Evolutionary conservation across 2,329 filamentous ascomycete species (phyloP).

Genomic region (Monilinia fructigena): DNA sequence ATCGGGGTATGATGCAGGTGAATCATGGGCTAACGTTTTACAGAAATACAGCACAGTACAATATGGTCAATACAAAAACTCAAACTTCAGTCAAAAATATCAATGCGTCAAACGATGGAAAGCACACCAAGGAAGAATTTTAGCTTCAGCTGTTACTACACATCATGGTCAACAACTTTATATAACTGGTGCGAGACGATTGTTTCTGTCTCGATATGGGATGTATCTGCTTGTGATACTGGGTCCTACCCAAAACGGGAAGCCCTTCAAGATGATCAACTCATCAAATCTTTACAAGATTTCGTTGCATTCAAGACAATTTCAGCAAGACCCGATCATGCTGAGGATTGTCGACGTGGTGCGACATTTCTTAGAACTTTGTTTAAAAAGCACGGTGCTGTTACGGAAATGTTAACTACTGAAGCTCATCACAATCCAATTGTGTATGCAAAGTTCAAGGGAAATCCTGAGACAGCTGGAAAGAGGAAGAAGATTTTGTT

Average conservation of each 20-base stretch:
- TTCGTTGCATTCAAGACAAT: slow-evolving; percentile 92
- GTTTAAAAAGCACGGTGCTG: slow-evolving; percentile 87
- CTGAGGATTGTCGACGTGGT: slow-evolving; percentile 87
- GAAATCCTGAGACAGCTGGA: slow-evolving; percentile 63
- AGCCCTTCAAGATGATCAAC: slow-evolving; percentile 49
- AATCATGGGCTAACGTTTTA: background rate
- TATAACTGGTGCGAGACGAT: slow-evolving; percentile 92
- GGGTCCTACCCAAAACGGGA: slow-evolving; percentile 31
- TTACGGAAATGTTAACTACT: slow-evolving; percentile 86
- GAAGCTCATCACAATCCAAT: slow-evolving; percentile 79
- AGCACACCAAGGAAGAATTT: slow-evolving; percentile 82
- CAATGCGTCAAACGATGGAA: slow-evolving; percentile 75
- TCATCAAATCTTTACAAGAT: slow-evolving; percentile 72
- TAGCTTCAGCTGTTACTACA: slow-evolving; percentile 75
- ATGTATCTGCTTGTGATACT: slow-evolving; percentile 52
- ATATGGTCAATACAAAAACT: slow-evolving; percentile 55
- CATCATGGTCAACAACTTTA: slow-evolving; percentile 76
- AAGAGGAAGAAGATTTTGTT: slow-evolving; percentile 85
- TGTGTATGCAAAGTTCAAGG: slow-evolving; percentile 86
- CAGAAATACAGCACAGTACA: slow-evolving; percentile 67
- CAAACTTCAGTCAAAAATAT: slow-evolving; percentile 72
- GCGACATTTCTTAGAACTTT: slow-evolving; percentile 87
- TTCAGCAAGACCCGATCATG: slow-evolving; percentile 80
- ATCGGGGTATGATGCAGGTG: background rate
- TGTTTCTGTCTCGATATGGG: slow-evolving; percentile 84